A percentile compares a stretch with the other conserved stretches of the same genome.
Conservation (phyloP, 2,329 filamentous ascomycete species). For the Cladophialophora bantiana region DNA sequence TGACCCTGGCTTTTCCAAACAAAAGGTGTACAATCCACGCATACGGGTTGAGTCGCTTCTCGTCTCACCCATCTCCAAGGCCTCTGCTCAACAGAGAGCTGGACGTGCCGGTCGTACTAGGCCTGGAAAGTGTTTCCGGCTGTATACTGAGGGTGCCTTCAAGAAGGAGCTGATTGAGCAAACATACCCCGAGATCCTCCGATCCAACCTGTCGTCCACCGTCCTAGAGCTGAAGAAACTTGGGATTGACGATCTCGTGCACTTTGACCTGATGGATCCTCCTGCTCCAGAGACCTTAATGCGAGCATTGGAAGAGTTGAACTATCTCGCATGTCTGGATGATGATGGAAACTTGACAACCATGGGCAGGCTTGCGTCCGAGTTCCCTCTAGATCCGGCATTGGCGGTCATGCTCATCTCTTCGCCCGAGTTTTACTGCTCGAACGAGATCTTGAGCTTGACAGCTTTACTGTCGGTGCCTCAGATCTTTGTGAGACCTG, state of each 20-base stretch:
- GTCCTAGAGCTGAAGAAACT: constrained; percentile 97
- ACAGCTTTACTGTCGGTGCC: constrained; percentile 93
- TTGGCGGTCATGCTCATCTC: constrained; percentile 98
- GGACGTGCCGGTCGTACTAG: constrained; percentile 99
- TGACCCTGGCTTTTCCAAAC: constrained; percentile 98
- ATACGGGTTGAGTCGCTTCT: constrained; percentile 95
- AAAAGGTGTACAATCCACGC: constrained; percentile 98
- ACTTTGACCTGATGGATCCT: constrained; percentile 98
- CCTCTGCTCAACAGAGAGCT: constrained; percentile 93
- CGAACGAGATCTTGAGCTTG: constrained; percentile 95
- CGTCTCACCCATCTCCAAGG: constrained; percentile 98
- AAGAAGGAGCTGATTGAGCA: constrained; percentile 98
- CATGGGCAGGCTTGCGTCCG: constrained; percentile 85
- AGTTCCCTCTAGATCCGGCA: constrained; percentile 92
- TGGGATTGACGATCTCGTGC: constrained; percentile 91
- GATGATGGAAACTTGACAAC: constrained; percentile 92
- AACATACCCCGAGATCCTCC: constrained; percentile 93
- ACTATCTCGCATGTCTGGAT: constrained; percentile 94
- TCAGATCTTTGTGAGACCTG: constrained; percentile 89
- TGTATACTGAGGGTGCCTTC: constrained; percentile 95
- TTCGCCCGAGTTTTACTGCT: constrained; percentile 97
- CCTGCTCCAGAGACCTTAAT: constrained; percentile 98
- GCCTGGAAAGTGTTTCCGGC: constrained; percentile 95
- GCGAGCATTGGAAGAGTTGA: constrained; percentile 95
- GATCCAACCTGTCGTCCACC: constrained; percentile 92